phyloP scores from a whole-genome alignment of 1,284 basidiomycete species.

The Malassezia psittaci region DNA sequence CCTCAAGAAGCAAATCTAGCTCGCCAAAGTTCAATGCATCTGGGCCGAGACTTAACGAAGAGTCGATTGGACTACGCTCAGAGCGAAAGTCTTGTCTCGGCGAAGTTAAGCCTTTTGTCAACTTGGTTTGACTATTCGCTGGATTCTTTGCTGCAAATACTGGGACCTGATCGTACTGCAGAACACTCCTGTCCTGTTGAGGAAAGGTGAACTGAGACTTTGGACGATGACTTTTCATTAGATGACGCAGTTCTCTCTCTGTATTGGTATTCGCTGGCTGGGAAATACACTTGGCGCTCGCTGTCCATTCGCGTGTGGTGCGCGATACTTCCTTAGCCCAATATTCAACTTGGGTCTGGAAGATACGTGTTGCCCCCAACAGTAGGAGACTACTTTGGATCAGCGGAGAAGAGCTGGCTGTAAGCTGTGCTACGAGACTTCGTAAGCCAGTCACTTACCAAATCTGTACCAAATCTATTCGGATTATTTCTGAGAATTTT shows the following conservation, averaged over 20 bases:
- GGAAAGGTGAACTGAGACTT: neutral
- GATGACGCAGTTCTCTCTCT: neutral
- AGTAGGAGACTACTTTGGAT: slow-evolving; percentile 6
- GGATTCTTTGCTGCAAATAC: no score
- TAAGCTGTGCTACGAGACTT: slow-evolving; percentile 3
- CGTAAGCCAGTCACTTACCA: slow-evolving; percentile 6
- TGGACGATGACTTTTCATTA: neutral
- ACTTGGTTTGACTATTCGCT: no score
- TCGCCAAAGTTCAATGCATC: no score
- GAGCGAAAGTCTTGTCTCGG: no score
- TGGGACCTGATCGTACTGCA: neutral
- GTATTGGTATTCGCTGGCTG: neutral
- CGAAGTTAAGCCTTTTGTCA: no score
- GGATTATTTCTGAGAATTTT: neutral
- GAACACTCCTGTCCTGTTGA: neutral
- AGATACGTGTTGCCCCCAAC: slow-evolving; percentile 1
- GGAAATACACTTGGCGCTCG: neutral
- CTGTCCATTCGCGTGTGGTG: neutral
- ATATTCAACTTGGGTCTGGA: slow-evolving; percentile 1
- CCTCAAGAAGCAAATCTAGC: no score
- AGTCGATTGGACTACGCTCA: no score
- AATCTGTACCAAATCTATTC: slow-evolving; percentile 5
- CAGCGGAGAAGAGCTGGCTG: neutral
- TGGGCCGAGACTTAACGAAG: no score
- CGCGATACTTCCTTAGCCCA: neutral